phyloP scores from a whole-genome alignment of 2,329 filamentous ascomycete species.

The Juglanconis juglandina region DNA sequence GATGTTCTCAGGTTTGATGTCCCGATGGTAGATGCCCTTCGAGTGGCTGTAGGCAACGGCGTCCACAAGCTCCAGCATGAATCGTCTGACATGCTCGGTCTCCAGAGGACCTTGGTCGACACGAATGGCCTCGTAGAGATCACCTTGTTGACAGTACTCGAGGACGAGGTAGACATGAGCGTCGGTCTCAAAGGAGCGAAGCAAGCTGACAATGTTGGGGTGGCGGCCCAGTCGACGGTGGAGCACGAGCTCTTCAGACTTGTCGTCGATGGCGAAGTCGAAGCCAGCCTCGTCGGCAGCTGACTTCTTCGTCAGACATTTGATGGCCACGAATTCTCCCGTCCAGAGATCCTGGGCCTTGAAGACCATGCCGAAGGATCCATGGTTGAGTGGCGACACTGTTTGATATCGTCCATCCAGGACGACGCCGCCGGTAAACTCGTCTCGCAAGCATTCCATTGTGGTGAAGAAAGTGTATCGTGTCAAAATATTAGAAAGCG shows the following conservation, averaged over 20 bases:
- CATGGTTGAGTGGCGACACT: constrained; percentile 92
- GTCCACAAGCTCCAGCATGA: constrained; percentile 92
- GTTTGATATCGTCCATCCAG: constrained; percentile 88
- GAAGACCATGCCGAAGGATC: constrained; percentile 98
- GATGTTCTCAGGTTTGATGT: constrained; percentile 99
- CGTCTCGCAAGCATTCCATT: constrained; percentile 84
- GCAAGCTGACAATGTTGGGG: constrained; percentile 88
- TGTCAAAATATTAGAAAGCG: constrained; percentile 21
- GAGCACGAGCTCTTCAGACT: constrained; percentile 74
- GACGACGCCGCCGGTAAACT: constrained; percentile 74
- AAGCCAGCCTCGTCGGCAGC: constrained; percentile 58
- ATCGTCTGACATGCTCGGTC: constrained; percentile 93
- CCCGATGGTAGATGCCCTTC: constrained; percentile 89
- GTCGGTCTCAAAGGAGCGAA: constrained; percentile 88
- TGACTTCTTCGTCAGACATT: constrained; percentile 84
- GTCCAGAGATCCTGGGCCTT: constrained; percentile 78
- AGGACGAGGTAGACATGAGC: constrained; percentile 88
- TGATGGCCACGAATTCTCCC: constrained; percentile 83
- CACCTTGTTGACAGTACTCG: constrained; percentile 92
- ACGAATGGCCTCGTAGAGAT: constrained; percentile 96
- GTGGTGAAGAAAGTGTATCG: constrained; percentile 20
- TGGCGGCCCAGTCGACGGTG: constrained; percentile 78
- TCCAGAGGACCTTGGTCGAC: constrained; percentile 82
- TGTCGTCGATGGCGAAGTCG: constrained; percentile 74
- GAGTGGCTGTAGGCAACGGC: constrained; percentile 87